phyloP scores from a whole-genome alignment of 75 land plant species.

The Cupressus sempervirens region DNA sequence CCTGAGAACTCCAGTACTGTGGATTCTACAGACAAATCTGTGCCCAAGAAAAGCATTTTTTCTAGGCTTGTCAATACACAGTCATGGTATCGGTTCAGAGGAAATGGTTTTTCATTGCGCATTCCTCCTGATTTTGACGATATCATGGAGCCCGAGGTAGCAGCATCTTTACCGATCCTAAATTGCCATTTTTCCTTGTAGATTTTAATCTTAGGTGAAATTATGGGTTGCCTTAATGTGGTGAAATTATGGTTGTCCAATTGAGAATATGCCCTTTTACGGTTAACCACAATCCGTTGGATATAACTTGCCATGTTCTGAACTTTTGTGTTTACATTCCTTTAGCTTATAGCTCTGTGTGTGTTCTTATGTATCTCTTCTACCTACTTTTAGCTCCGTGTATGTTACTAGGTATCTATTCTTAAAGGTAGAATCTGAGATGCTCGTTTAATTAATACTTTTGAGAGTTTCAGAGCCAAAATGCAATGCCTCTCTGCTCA shows the following conservation, averaged over 20 bases:
- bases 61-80: conserved; percentile 45
- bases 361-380: not conserved
- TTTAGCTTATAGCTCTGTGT: not conserved
- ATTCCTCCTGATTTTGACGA: conserved; percentile 78
- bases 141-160: conserved; percentile 70
- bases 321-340: not conserved
- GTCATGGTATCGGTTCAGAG: conserved; percentile 77
- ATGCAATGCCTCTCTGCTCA: not conserved
- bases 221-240: not conserved
- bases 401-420: not conserved
- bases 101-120: conserved; percentile 77
- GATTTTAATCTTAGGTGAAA: not conserved
- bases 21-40: not conserved
- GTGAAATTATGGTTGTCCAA: no score
- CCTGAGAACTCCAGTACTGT: not conserved
- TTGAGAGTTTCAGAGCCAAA: not conserved
- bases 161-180: not conserved
- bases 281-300: not conserved
- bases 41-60: conserved; percentile 25
- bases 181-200: not conserved
- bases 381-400: not conserved
- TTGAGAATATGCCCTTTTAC: not conserved
- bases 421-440: not conserved
- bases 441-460: not conserved
- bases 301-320: no score